Percentiles rank a stretch among this genome's conserved stretches.
phyloP scores from a whole-genome alignment of 2,329 filamentous ascomycete genomes.

The Sporothrix variecibatus region DNA sequence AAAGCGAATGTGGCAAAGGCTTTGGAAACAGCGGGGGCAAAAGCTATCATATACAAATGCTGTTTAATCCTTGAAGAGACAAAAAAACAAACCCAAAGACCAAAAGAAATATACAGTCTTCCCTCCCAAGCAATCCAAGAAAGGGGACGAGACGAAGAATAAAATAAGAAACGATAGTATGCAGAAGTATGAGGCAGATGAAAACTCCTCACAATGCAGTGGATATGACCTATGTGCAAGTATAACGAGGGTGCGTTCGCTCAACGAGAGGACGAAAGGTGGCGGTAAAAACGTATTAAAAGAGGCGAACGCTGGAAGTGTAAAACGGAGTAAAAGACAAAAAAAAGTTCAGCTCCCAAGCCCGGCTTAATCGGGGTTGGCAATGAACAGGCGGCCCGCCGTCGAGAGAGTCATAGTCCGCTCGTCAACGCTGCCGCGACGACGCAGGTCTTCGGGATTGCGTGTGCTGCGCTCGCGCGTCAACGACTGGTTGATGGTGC shows the following conservation, averaged over 20 bases:
- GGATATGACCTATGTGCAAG: neutral
- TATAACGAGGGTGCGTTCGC: neutral
- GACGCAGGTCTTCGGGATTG: conserved; percentile 69
- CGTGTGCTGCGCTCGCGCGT: conserved; percentile 67
- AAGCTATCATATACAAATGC: conserved; percentile 9
- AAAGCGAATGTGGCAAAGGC: neutral
- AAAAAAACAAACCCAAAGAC: neutral
- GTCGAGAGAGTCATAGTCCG: conserved; percentile 73
- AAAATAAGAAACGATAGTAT: conserved; percentile 12
- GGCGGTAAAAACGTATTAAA: neutral
- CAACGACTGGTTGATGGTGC: conserved; percentile 57
- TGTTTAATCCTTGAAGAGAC: neutral
- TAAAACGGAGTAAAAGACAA: neutral
- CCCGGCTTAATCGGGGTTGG: conserved; percentile 70
- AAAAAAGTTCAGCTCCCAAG: too few relatives aligned
- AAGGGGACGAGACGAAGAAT: too few relatives aligned
- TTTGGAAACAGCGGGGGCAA: conserved; percentile 1
- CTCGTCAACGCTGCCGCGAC: conserved; percentile 82
- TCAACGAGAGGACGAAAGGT: neutral
- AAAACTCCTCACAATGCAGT: conserved; percentile 19
- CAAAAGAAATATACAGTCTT: neutral
- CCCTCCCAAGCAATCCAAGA: neutral
- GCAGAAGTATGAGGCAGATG: neutral
- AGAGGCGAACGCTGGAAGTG: neutral
- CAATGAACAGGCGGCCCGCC: conserved; percentile 75